Evolutionary conservation across 345 rosid species (phyloP).

Genomic region (Citrus australasica): DNA sequence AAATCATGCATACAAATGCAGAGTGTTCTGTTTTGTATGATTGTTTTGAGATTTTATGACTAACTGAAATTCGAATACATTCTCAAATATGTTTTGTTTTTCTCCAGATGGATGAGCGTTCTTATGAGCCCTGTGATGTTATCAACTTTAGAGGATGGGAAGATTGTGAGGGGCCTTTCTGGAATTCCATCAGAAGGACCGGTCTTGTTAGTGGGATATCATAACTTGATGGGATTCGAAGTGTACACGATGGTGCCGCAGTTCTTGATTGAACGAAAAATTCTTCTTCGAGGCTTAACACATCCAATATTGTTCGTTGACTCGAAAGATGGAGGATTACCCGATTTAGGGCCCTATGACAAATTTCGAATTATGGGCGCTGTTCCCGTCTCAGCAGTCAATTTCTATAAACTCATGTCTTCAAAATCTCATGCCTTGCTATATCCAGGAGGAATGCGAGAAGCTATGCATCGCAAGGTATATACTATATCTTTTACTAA

Average conservation of each 20-base stretch:
- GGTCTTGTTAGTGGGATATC: slow-evolving; percentile 50
- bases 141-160: slow-evolving; percentile 51
- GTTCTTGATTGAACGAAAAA: slow-evolving; percentile 33
- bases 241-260: slow-evolving; percentile 20
- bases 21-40: too few relatives aligned
- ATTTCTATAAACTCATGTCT: slow-evolving; percentile 58
- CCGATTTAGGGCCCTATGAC: slow-evolving; percentile 26
- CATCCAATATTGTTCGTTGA: slow-evolving; percentile 40
- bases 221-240: slow-evolving; percentile 50
- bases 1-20: not conserved
- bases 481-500: not conserved
- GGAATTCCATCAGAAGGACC: slow-evolving; percentile 62
- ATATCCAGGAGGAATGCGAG: slow-evolving; percentile 77
- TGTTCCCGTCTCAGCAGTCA: slow-evolving; percentile 55
- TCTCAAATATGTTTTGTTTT: not conserved
- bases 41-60: too few relatives aligned
- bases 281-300: slow-evolving; percentile 44
- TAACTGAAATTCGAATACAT: not conserved
- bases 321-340: slow-evolving; percentile 8
- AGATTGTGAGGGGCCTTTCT: slow-evolving; percentile 44
- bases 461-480: slow-evolving; percentile 69
- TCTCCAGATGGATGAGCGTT: not conserved
- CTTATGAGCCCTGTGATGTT: slow-evolving; percentile 32
- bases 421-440: slow-evolving; percentile 59
- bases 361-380: slow-evolving; percentile 53